A percentile compares a stretch with the other conserved stretches of the same genome.
Evolutionary conservation across 164 flowering plant species (phyloP).

Genomic region (Tetracentron sinense): DNA sequence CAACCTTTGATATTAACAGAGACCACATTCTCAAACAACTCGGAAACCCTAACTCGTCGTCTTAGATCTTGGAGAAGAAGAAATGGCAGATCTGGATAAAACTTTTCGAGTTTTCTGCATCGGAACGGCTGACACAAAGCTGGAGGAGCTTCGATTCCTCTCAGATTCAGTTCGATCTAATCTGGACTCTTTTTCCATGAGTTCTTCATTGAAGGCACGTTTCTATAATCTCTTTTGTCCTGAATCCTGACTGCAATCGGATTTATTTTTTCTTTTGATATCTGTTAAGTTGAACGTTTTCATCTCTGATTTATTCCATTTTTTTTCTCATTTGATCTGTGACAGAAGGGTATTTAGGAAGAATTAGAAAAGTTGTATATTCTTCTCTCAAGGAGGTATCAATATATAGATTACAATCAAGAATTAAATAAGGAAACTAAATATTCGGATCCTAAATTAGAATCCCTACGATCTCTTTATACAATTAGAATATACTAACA

Average conservation of each 20-base stretch:
- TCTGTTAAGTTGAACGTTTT: not conserved
- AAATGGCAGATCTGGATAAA: conserved; percentile 18
- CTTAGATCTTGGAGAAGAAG: not conserved
- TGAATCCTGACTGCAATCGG: not conserved
- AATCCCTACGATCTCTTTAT: too few species aligned
- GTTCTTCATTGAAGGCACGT: conserved; percentile 33
- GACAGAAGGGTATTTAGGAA: too few species aligned
- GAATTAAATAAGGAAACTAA: too few species aligned
- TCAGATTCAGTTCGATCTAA: conserved; percentile 49
- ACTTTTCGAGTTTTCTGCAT: conserved; percentile 53
- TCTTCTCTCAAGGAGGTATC: too few species aligned
- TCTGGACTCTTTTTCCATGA: conserved; percentile 34
- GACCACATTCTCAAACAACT: too few species aligned
- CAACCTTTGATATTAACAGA: too few species aligned
- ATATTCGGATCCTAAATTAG: too few species aligned
- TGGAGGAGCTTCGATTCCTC: conserved; percentile 75
- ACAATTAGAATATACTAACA: too few species aligned
- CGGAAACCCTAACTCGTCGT: too few species aligned
- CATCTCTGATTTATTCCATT: not conserved
- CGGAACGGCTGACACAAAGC: conserved; percentile 84
- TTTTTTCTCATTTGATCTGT: not conserved
- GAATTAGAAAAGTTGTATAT: too few species aligned
- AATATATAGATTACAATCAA: too few species aligned
- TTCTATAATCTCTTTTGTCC: not conserved
- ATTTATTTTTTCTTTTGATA: not conserved